Percentiles rank a stretch among this genome's conserved stretches.
phyloP scores from a whole-genome alignment of 2,329 filamentous ascomycete genomes.

The Colletotrichum salicis region DNA sequence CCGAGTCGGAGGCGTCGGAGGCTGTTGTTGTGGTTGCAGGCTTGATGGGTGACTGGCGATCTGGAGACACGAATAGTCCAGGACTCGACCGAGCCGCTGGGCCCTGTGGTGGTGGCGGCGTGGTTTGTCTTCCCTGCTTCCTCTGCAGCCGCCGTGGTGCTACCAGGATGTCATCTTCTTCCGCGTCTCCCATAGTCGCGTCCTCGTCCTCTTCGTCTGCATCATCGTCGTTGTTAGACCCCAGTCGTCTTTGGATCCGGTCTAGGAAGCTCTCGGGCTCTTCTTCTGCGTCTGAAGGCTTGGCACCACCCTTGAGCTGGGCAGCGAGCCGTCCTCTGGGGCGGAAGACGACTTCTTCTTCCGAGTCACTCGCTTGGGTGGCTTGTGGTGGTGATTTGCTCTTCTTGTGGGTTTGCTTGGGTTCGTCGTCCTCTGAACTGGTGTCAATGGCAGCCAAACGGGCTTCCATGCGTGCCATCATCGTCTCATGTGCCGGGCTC shows the following conservation, averaged over 20 bases:
- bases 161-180: conserved; percentile 53
- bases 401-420: conserved; percentile 21
- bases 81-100: conserved; percentile 46
- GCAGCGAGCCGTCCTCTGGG: conserved; percentile 74
- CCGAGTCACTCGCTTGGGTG: conserved; percentile 33
- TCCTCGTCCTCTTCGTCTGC: conserved; percentile 44
- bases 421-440: conserved; percentile 53
- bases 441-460: conserved; percentile 62
- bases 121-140: conserved; percentile 47
- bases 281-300: conserved; percentile 38
- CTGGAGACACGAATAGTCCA: conserved; percentile 67
- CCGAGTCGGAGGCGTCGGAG: conserved; percentile 52
- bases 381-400: conserved; percentile 9
- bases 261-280: conserved; percentile 50
- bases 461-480: conserved; percentile 65
- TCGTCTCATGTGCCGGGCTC: conserved; percentile 53
- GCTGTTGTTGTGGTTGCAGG: conserved; percentile 36
- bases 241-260: conserved; percentile 56
- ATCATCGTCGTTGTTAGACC: conserved; percentile 41
- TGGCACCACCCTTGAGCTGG: conserved; percentile 62
- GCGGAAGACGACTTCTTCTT: conserved; percentile 48
- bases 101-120: conserved; percentile 45
- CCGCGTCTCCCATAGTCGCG: conserved; percentile 43
- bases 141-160: conserved; percentile 53
- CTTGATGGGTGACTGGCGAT: conserved; percentile 45